Conservation (phyloP, 2,329 filamentous ascomycete species). For the Venturia aucupariae region DNA sequence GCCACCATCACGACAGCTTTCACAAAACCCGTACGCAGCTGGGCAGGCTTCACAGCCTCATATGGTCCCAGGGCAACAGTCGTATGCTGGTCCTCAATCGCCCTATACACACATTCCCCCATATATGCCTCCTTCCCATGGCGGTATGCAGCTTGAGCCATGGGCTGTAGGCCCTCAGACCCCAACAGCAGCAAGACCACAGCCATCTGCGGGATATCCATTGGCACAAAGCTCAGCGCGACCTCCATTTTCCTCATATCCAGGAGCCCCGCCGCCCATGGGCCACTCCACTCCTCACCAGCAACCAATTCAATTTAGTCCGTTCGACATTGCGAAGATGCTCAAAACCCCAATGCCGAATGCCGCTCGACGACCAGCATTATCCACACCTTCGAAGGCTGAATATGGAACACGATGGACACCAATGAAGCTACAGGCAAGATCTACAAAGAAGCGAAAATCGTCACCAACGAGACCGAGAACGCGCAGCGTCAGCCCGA, state of each 20-base stretch:
- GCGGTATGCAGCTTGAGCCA: constrained; percentile 39
- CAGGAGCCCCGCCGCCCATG: background rate
- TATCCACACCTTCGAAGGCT: background rate
- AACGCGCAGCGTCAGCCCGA: constrained; percentile 10
- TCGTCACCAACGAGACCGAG: constrained; percentile 11
- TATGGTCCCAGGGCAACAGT: background rate
- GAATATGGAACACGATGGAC: constrained; percentile 5
- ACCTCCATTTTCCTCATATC: background rate
- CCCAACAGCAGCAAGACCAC: constrained; percentile 29
- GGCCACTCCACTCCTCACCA: background rate
- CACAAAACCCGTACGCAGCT: constrained; percentile 7
- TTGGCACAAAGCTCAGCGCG: constrained; percentile 5
- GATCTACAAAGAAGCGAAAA: background rate
- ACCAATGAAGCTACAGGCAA: background rate
- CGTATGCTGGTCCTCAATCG: background rate
- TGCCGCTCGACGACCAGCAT: background rate
- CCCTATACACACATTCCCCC: background rate
- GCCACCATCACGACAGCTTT: background rate
- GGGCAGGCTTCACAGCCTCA: background rate
- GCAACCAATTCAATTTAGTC: constrained; percentile 1
- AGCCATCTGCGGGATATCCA: constrained; percentile 16
- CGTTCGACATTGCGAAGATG: constrained; percentile 12
- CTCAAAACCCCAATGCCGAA: constrained; percentile 3
- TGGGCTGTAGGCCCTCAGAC: constrained; percentile 39
- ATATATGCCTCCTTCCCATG: constrained; percentile 13